Conservation (phyloP, 225 moss, liverwort and hornwort genomes). For the Climacium dendroides region DNA sequence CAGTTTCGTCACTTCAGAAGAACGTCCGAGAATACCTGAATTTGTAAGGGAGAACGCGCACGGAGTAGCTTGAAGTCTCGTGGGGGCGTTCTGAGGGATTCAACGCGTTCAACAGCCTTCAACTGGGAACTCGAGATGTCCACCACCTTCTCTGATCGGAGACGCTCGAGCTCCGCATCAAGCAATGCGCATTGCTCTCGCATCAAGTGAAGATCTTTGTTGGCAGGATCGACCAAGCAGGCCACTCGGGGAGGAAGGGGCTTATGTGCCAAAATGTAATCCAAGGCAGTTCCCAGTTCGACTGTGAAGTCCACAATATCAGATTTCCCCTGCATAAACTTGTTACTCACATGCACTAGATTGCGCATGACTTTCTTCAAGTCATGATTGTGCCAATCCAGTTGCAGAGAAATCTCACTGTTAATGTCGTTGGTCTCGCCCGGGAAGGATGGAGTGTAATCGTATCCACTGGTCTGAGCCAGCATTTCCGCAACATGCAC, state of each 20-base stretch:
- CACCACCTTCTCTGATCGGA: constrained; percentile 24
- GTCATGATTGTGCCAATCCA: constrained; percentile 45
- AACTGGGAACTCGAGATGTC: constrained; percentile 15
- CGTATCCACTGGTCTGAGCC: constrained; percentile 55
- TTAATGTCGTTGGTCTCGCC: not conserved
- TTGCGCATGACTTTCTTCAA: constrained; percentile 33
- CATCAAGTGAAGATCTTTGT: constrained; percentile 20
- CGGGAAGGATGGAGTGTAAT: constrained; percentile 7
- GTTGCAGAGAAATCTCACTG: constrained; percentile 18
- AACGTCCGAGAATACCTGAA: constrained; percentile 4
- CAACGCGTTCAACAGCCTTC: constrained; percentile 4
- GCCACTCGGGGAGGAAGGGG: not conserved
- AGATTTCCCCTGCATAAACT: constrained; percentile 39
- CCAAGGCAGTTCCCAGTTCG: constrained; percentile 48
- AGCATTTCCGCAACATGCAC: constrained; percentile 49
- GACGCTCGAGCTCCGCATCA: constrained; percentile 36
- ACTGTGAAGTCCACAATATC: constrained; percentile 50
- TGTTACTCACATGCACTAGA: constrained; percentile 40
- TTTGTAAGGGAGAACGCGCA: not conserved
- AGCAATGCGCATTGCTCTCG: constrained; percentile 13
- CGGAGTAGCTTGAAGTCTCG: constrained; percentile 25
- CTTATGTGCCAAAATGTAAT: constrained; percentile 32
- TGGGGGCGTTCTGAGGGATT: constrained; percentile 17
- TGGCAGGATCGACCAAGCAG: not conserved
- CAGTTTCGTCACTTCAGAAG: not conserved